Base-by-base conservation (phyloP, 2,329 filamentous ascomycete genomes). In the Paraphoma sp. region DNA sequence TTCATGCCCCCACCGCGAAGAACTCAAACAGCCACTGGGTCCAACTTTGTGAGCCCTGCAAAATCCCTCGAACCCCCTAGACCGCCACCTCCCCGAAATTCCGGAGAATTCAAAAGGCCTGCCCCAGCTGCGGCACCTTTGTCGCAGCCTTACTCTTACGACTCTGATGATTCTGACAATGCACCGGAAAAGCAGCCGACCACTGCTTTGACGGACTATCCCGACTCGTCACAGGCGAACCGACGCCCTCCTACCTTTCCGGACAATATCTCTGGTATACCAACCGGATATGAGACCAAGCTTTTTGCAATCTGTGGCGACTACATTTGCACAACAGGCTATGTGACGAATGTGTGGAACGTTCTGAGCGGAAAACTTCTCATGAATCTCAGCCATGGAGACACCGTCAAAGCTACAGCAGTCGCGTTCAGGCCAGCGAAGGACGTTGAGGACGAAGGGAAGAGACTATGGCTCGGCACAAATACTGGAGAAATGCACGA, bases 401-500 rank as follows among this genome's bases (percentile, higher is more conserved):
- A 99, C 70, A 92, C 90, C 1, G 83, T 92, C 60, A 96, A 91
- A 72, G 89, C 91, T 7, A 89, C 92, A 1, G 87, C 93, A 1
- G 81, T 97, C 6, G 85, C 87, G 0, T 99, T 99, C 78, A 96
- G 96, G 72, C 93, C 94, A 2, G 90, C 89, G 1, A 81, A 84
- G 2, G 86, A 90, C 61, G 85, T 94, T 1, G 86, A 92, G 56
- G 87, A 93, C 45, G 94, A 98, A 76, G 94, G 93, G 6, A 84
- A 85, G 51, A 84, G 88, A 12, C 67, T 99, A 23, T 99, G 95
- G 95, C 86, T 98, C 31, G 95, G 95, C 7, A 97, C 90, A 43
- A 96, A 90, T 64, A 82, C 87, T 6, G 95, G 95, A 46, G 95
- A 99, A 61, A 82, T 99, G 40, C 87, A 93, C 72, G 95, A 99